Evolutionary conservation across 352 stramenopile species (phyloP).

Genomic region (Pythium apleroticum): DNA sequence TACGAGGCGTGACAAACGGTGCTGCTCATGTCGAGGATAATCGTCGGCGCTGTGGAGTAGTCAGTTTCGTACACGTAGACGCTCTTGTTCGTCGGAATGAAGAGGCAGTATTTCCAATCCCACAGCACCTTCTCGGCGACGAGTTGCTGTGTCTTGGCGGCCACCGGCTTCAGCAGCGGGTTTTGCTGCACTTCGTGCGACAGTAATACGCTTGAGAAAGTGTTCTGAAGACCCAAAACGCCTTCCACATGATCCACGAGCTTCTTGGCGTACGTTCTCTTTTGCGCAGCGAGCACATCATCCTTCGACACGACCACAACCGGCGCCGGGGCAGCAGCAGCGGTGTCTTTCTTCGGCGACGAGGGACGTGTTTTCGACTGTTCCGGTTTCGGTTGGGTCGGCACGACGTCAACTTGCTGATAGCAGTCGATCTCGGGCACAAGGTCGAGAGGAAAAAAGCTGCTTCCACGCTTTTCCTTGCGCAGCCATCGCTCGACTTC

Average conservation of each 20-base stretch:
- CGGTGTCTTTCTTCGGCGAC: conserved; percentile 19
- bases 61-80: conserved; percentile 70
- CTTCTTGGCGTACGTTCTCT: conserved; percentile 54
- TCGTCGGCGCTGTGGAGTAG: conserved; percentile 34
- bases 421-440: conserved; percentile 64
- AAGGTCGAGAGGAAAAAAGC: conserved; percentile 63
- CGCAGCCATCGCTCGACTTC: conserved; percentile 52
- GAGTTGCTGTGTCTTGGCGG: conserved; percentile 39
- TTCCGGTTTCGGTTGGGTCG: not conserved
- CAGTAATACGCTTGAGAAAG: conserved; percentile 51
- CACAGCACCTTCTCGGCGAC: conserved; percentile 48
- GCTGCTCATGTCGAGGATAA: conserved; percentile 61
- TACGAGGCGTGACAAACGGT: conserved; percentile 41
- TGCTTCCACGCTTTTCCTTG: conserved; percentile 35
- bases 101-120: conserved; percentile 73
- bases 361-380: not conserved
- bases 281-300: conserved; percentile 3
- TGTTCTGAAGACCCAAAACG: conserved; percentile 49
- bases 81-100: conserved; percentile 43
- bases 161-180: conserved; percentile 37
- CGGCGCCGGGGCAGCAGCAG: not conserved
- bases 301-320: not conserved
- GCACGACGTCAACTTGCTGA: conserved; percentile 19
- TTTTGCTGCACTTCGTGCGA: conserved; percentile 33
- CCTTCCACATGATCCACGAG: conserved; percentile 56